Evolutionary conservation across 331 rosid genomes (phyloP), one percentile per base, ranked within the genome.

Genomic region (Malus hybrid): DNA sequence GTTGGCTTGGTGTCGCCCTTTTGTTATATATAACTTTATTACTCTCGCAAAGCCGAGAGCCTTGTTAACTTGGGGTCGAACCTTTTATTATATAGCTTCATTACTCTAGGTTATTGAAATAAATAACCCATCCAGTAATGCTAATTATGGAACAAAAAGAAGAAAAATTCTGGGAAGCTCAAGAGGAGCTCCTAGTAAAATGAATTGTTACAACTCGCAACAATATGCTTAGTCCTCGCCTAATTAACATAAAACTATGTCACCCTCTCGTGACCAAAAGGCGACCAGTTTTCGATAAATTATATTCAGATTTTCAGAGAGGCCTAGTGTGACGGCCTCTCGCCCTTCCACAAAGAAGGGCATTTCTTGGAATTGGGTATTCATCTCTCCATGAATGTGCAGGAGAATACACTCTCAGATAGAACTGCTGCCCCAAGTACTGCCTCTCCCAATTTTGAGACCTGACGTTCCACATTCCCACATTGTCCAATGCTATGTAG

Each of bases 381-480:
- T 94, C 98, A 55, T 94, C 98, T 69, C 98, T 86, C 74, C 26
- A 82, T 50, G 99, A 94, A 18, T 84, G 79, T 1, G 96, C 84
- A 60, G 84, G 6, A n/a, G 99, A 85, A 68, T 75, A 90, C n/a
- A 94, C 99, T 70, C 97, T 82, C 28, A 94, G 85, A 84, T 94
- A 94, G 63, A 94, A 86, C 80, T 94, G 99, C 53, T 94, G 99
- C 20, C 99, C 99, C 87, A 94, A 64, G 82, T 91, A 94, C 67
- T 94, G 99, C 71, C 99, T 90, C 2, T 63, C 96, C 97, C 97
- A 94, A 66, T 90, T 81, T 86, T 91, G 91, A 2, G 99, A 90
- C 82, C 99, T 88, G 67, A 94, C 82, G 78, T 91, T 94, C 99
- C 99, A 94, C 91, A 94, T 90, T 82, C 99, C 99, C 42, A 92